phyloP scores from a whole-genome alignment of 257 asterid species.

The Nicotiana noctiflora region DNA sequence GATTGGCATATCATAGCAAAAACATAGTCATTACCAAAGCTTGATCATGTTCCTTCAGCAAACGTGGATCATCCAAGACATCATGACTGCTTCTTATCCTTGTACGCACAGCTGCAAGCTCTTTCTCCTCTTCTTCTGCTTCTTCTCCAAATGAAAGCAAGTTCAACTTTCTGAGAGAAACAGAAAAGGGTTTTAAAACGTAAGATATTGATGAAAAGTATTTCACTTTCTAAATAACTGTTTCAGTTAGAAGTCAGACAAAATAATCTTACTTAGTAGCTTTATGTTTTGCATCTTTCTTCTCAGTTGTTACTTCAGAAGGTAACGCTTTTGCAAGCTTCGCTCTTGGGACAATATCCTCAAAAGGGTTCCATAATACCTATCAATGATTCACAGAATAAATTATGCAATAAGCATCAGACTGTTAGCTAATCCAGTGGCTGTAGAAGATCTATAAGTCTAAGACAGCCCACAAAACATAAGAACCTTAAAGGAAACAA shows the following conservation, averaged over 20 bases:
- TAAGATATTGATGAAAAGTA: not conserved
- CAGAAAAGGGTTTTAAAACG: constrained; percentile 3
- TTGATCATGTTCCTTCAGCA: constrained; percentile 54
- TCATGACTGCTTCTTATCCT: constrained; percentile 94
- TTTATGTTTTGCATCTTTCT: constrained; percentile 50
- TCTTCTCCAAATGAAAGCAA: constrained; percentile 98
- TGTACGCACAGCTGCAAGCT: constrained; percentile 47
- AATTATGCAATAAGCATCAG: constrained; percentile 11
- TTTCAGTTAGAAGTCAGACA: constrained; percentile 1
- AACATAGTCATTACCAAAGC: constrained; percentile 35
- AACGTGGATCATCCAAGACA: constrained; percentile 92
- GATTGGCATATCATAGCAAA: not conserved
- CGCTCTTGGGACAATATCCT: constrained; percentile 76
- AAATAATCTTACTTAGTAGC: constrained; percentile 55
- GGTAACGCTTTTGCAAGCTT: constrained; percentile 36
- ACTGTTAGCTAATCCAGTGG: not conserved
- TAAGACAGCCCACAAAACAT: not conserved
- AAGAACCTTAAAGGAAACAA: not conserved
- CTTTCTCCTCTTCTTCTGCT: constrained; percentile 98
- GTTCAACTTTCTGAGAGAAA: constrained; percentile 64
- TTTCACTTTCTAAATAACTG: not conserved
- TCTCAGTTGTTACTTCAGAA: constrained; percentile 34
- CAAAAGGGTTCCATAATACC: constrained; percentile 98
- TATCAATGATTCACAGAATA: constrained; percentile 21
- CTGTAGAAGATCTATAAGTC: not conserved